These are phyloP conservation scores for Triticum urartu DNA, from an alignment of 176 grass and related monocot species.

Conservation along the genomic window DNA sequence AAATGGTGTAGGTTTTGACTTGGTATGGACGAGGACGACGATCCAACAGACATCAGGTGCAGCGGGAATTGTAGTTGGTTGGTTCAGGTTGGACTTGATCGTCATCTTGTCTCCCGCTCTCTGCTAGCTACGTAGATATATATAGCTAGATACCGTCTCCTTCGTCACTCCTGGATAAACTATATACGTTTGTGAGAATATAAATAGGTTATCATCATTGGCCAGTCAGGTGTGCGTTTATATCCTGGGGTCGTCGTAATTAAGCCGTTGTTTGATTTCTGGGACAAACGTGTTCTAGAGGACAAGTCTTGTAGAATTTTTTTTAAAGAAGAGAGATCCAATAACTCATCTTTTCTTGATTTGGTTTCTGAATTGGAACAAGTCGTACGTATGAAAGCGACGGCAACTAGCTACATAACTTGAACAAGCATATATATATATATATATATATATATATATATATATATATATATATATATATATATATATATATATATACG, in stretches of 20 bases:
- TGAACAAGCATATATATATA: not conserved
- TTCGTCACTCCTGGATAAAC: constrained; percentile 8
- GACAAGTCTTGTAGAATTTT: not conserved
- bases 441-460: not conserved
- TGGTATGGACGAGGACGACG: constrained; percentile 20
- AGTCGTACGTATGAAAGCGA: not conserved
- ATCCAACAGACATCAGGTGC: constrained; percentile 51
- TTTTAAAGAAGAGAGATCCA: not conserved
- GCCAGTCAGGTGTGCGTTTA: not conserved
- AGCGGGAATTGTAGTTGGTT: constrained; percentile 27
- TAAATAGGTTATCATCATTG: not conserved
- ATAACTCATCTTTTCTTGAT: not conserved
- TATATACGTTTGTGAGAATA: not conserved
- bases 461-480: not conserved
- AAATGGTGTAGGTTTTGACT: constrained; percentile 42
- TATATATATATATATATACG: not conserved
- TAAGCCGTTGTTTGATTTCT: not conserved
- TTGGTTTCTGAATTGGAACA: not conserved
- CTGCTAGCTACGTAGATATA: not conserved
- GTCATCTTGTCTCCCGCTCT: not conserved
- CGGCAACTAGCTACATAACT: not conserved
- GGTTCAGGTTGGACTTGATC: constrained; percentile 25
- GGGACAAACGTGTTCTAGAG: not conserved
- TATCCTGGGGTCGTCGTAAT: not conserved
- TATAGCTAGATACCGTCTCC: not conserved